These are phyloP conservation scores for Chaetomium globosum DNA, from an alignment of 2,329 filamentous ascomycete genomes.

Conservation along the genomic window DNA sequence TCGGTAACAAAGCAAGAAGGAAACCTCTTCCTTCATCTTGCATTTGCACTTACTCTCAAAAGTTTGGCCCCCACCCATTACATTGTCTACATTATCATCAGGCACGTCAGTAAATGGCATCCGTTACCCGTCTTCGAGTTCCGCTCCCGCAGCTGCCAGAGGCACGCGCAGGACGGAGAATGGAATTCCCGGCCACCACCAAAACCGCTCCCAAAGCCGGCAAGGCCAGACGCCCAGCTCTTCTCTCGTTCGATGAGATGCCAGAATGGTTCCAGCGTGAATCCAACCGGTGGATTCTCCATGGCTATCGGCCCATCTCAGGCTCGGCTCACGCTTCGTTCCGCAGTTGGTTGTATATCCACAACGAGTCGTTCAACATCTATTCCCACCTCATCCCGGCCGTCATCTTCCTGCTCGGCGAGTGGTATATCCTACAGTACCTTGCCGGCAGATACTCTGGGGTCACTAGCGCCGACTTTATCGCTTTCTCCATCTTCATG, in stretches of 20 bases:
- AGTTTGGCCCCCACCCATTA: too few relatives aligned
- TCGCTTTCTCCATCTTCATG: background rate
- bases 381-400: background rate
- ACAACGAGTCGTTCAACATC: conserved; percentile 1
- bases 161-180: too few relatives aligned
- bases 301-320: background rate
- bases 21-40: too few relatives aligned
- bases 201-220: background rate
- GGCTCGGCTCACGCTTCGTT: background rate
- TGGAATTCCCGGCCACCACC: too few relatives aligned
- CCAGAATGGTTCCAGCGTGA: background rate
- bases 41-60: too few relatives aligned
- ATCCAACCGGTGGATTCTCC: background rate
- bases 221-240: conserved; percentile 1
- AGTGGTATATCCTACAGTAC: background rate
- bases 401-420: background rate
- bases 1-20: too few relatives aligned
- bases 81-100: too few relatives aligned
- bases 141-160: too few relatives aligned
- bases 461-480: background rate
- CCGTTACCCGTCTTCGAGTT: too few relatives aligned
- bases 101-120: too few relatives aligned
- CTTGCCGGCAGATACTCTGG: background rate
- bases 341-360: background rate
- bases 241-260: background rate